Evolutionary conservation across 2,329 filamentous ascomycete species (phyloP), one percentile per base, ranked within the genome.

Genomic region (Leptodontidium sp.): DNA sequence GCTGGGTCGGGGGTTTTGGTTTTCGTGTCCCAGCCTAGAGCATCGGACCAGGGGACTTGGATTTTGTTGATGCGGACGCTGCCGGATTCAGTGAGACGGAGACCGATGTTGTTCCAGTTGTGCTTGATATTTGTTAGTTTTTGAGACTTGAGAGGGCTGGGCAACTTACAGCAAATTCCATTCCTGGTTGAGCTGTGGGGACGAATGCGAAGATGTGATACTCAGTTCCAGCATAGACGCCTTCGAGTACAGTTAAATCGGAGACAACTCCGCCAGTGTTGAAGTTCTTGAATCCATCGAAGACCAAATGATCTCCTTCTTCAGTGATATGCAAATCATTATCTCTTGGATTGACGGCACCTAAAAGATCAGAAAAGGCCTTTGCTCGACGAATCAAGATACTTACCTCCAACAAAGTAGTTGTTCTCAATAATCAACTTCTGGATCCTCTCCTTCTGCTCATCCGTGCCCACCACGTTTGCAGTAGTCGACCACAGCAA

Each of bases 221-320:
- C 4, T 84, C 81, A 0, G 87, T 89, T 21, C 82, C 85, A 6
- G 86, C 83, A n/a, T 85, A 80, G 0, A 88, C 85, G 24, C 89
- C 89, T 73, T 91, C 89, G 0, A 91, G 82, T 0, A 91, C 87
- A 0, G 88, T 90, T 24, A 91, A 78, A 68, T 91, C 89, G 0
- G 88, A 90, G 1, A 91, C 82, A 0, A 90, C 88, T 32, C 88
- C 89, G 0, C 89, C 89, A 0, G 89, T 91, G 75, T 89, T 91
- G 81, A 91, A 91, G 78, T 86, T 82, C 77, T 91, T 91, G 78
- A 82, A 84, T 1, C 89, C 88, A 68, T 86, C 86, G 77, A 89
- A 91, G 1, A 88, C 76, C 15, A 91, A 77, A 2, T 84, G 79
- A 4, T 88, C 84, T 1, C 85, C 87, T 0, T 87, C 82, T 1